Evolutionary conservation across 805 yeast species (phyloP).

Genomic region (Jamesozyma hellenica): DNA sequence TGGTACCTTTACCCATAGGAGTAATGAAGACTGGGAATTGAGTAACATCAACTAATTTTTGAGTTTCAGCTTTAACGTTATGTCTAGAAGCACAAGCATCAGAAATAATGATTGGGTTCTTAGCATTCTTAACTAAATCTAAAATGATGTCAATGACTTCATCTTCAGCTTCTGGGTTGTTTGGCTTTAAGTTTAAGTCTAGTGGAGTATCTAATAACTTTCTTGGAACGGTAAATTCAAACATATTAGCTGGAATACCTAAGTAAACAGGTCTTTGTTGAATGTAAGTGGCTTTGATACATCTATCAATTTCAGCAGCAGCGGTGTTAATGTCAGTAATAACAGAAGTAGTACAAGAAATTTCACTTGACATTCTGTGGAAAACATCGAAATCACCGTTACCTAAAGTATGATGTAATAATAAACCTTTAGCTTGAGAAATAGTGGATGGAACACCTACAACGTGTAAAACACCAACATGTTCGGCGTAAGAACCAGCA

Average conservation of each 20-base stretch:
- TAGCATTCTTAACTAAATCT: constrained; percentile 39
- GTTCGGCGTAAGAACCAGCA: constrained; percentile 83
- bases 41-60: constrained; percentile 45
- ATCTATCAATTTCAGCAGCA: constrained; percentile 52
- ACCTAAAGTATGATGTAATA: constrained; percentile 68
- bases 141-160: constrained; percentile 44
- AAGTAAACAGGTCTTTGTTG: constrained; percentile 66
- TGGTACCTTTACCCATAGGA: constrained; percentile 72
- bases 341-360: constrained; percentile 48
- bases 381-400: constrained; percentile 65
- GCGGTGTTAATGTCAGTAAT: constrained; percentile 51
- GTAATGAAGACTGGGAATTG: constrained; percentile 71
- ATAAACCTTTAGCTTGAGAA: constrained; percentile 52
- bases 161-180: constrained; percentile 44
- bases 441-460: constrained; percentile 76
- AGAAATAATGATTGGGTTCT: constrained; percentile 56
- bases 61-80: constrained; percentile 44
- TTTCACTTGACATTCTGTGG: constrained; percentile 56
- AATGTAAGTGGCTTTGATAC: constrained; percentile 51
- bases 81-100: constrained; percentile 78
- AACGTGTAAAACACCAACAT: constrained; percentile 71
- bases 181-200: constrained; percentile 41
- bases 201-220: constrained; percentile 47
- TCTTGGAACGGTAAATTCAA: constrained; percentile 45
- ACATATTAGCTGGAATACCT: constrained; percentile 66